Base-by-base conservation (phyloP, 768 basidiomycete genomes). In the Lactarius pseudohatsudake region DNA sequence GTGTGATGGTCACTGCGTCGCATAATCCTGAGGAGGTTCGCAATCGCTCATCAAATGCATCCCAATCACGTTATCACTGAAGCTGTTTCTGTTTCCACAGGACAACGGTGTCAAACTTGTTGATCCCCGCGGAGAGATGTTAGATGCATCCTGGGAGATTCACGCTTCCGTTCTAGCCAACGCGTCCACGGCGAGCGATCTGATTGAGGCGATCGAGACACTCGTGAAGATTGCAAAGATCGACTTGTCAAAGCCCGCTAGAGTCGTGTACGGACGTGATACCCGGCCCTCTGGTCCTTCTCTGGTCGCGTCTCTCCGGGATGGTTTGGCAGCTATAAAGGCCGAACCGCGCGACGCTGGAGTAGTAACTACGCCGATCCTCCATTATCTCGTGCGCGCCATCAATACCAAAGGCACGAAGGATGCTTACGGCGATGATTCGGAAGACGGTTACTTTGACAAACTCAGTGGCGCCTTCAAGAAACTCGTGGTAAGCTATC, bases 61-160 rank as follows among this genome's bases (percentile, higher is more conserved):
- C 59, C 50, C 26, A 36, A 10, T 53, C 36, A 53, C 53, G 15
- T 62, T 55, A 38, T 70, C 18, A 34, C 65, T 62, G 53, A 40
- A 26, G 65, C 38, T 47, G 62, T 62, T 47, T 57, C 66, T 68
- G 28, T 26, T 57, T 55, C 22, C 64, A 9, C 73, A 97, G 94
- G 97, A 99, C 76, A 99, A 99, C 75, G 97, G 97, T 34, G 97
- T 98, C 69, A 99, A 99, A 78, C 85, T 99, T 45, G 94, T 99
- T 45, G 97, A 99, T 79, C 94, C 97, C 26, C 88, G 86, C 16
- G 97, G 97, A 26, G 96, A 99, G 77, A 99, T 99, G 97, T 84
- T 99, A 11, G 92, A 97, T 74, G 80, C 90, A 2, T 83, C 91
- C 45, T 99, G 97, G 97, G 97, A 99, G 76, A 74, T 74, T 1